Conservation (phyloP, 2,329 filamentous ascomycete species). For the Fusarium papillatum region DNA sequence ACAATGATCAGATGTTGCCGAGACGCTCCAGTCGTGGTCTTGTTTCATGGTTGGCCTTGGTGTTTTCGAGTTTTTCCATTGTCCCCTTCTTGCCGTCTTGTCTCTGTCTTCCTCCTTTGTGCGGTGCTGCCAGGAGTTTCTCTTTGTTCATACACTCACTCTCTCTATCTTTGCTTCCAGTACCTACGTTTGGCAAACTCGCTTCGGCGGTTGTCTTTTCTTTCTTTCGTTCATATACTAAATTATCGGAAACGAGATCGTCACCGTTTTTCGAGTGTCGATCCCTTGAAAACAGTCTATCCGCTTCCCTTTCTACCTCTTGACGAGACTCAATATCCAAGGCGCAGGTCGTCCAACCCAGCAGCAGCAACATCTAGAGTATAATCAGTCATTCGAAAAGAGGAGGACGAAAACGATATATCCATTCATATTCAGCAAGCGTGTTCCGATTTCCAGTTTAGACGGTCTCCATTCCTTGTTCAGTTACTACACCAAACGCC, state of each 20-base stretch:
- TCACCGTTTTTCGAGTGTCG: slow-evolving; percentile 24
- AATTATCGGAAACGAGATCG: slow-evolving; percentile 13
- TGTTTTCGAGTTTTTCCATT: slow-evolving; percentile 28
- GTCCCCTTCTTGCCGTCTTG: not conserved
- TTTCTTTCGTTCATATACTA: slow-evolving; percentile 11
- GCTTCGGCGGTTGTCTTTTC: slow-evolving; percentile 27
- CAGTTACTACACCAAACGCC: not conserved
- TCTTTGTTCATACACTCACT: slow-evolving; percentile 14
- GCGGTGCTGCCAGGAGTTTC: slow-evolving; percentile 1
- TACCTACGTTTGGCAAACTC: slow-evolving; percentile 25
- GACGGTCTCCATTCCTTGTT: slow-evolving; percentile 5
- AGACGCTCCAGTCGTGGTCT: slow-evolving; percentile 36
- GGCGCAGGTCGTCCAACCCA: slow-evolving; percentile 45
- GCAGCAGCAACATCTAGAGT: slow-evolving; percentile 13
- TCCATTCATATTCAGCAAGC: not conserved
- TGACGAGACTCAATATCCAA: slow-evolving; percentile 35
- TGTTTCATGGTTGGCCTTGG: slow-evolving; percentile 41
- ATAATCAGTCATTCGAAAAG: slow-evolving; percentile 1
- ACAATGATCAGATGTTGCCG: slow-evolving; percentile 44
- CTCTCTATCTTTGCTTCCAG: slow-evolving; percentile 23
- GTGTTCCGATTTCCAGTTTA: slow-evolving; percentile 1
- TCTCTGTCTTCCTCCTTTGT: slow-evolving; percentile 13
- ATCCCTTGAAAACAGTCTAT: slow-evolving; percentile 26
- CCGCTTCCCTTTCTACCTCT: slow-evolving; percentile 38
- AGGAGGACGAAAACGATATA: slow-evolving; percentile 9